Conservation (phyloP, 495 filamentous ascomycete genomes). For the Melanomma pulvis-pyrius region DNA sequence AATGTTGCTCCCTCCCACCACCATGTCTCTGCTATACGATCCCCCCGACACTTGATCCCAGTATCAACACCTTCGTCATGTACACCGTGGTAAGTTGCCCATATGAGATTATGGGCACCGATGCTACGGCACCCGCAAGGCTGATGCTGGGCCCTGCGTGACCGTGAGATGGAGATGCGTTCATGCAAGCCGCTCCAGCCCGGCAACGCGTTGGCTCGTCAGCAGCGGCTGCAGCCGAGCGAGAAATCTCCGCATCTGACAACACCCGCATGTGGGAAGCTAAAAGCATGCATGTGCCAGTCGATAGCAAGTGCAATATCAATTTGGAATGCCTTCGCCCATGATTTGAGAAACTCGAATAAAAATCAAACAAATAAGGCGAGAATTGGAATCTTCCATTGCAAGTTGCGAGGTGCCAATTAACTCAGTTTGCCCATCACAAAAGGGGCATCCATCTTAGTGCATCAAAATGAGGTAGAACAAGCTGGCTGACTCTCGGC, state of each 20-base stretch:
- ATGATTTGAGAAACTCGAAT: not conserved
- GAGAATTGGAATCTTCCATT: too few species aligned
- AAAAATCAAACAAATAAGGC: too few species aligned
- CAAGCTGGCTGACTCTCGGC: too few species aligned
- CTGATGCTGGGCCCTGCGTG: not conserved
- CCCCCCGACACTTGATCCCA: not conserved
- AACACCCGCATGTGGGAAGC: not conserved
- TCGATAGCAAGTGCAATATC: not conserved
- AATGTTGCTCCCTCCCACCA: too few species aligned
- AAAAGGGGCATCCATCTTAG: too few species aligned
- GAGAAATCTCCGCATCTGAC: constrained; percentile 7
- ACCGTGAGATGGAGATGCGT: not conserved
- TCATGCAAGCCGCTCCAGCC: not conserved
- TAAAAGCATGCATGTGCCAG: not conserved
- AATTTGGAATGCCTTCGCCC: not conserved
- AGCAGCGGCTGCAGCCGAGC: constrained; percentile 6
- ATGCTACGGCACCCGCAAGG: not conserved
- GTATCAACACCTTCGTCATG: too few species aligned
- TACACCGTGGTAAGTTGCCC: too few species aligned
- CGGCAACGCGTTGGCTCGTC: constrained; percentile 3
- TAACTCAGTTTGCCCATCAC: too few species aligned
- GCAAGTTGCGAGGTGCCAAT: too few species aligned
- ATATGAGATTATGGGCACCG: too few species aligned
- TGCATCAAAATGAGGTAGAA: too few species aligned
- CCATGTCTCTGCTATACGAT: not conserved